Evolutionary conservation across 176 grass and related monocot species (phyloP).

Genomic region (Thalia dealbata): DNA sequence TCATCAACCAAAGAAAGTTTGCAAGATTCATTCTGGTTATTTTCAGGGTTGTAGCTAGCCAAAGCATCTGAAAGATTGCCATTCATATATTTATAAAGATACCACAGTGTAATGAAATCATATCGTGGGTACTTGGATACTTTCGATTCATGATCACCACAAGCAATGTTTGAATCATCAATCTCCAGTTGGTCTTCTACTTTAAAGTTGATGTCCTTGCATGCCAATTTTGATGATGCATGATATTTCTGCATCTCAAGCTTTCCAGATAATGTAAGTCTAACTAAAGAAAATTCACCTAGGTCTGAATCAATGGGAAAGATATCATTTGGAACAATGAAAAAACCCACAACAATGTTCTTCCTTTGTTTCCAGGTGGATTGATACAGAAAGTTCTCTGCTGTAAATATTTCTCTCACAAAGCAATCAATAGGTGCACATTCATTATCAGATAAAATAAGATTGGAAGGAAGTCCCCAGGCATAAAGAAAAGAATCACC

Average conservation of each 20-base stretch:
- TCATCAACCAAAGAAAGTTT: conserved; percentile 51
- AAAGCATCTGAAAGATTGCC: conserved; percentile 52
- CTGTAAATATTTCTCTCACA: conserved; percentile 38
- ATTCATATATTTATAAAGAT: conserved; percentile 45
- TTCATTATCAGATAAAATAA: conserved; percentile 40
- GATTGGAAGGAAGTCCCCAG: conserved; percentile 52
- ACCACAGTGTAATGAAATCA: conserved; percentile 39
- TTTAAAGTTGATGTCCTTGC: conserved; percentile 25
- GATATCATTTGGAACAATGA: conserved; percentile 36
- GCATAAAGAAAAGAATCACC: conserved; percentile 34
- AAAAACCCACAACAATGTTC: conserved; percentile 47
- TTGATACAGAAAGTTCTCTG: conserved; percentile 21
- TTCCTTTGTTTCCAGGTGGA: conserved; percentile 22
- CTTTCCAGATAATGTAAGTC: conserved; percentile 44
- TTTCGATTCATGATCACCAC: conserved; percentile 18
- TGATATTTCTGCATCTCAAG: conserved; percentile 68
- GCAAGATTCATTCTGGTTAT: conserved; percentile 1
- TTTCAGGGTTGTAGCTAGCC: conserved; percentile 26
- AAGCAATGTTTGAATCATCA: conserved; percentile 25
- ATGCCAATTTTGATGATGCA: conserved; percentile 18
- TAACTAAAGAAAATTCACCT: conserved; percentile 56
- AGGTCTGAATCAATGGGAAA: conserved; percentile 24
- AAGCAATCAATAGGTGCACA: conserved; percentile 23
- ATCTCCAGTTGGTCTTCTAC: conserved; percentile 26
- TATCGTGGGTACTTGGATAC: neutral